Evolutionary conservation across 805 yeast genomes (phyloP), one percentile per base, ranked within the genome.

Genomic region (Pichia rugopelliculosa): DNA sequence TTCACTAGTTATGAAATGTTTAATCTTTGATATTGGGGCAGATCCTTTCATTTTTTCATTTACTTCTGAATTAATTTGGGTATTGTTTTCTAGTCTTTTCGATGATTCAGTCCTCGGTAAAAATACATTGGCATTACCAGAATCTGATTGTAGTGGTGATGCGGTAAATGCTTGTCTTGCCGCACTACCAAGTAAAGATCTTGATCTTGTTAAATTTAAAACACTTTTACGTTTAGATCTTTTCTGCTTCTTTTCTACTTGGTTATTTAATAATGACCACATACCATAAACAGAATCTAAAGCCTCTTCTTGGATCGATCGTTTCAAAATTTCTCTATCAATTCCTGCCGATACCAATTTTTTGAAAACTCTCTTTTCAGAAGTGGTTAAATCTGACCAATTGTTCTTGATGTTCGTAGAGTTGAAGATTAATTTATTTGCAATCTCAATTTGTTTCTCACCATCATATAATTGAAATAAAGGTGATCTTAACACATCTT

Each of bases 251-350:
- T 69, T 67, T 45, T 64, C 62, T 53, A 77, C 82, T 39, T 70
- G 67, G 21, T 84, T 87, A 25, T 83, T 64, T 17, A 80, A 64
- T 18, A 87, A 67, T 41, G 81, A 81, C 83, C 90, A 88, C 48
- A 82, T 72, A 0, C 91, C 96, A 13, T 85, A 78, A 15, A 85
- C 66, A 0, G 87, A 70, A 62, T 86, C 93, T 64, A 87, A 77
- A 48, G 82, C 79, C 41, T 75, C 73, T 48, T 74, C 71, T 25
- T 66, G 57, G 4, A 88, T 80, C 25, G 84, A 76, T 9, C 74
- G 68, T 54, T 77, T 79, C 27, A 89, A 66, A 1, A 72, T 64
- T 13, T 79, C 83, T 3, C 75, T 71, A 59, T 85, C 86, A 34
- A 87, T 68, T n/a, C 87, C 84, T 23, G 79, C 62, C 48, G 77